These are phyloP conservation scores for Ganoderma resinaceum DNA, from an alignment of 1,284 basidiomycete species.

Conservation along the genomic window DNA sequence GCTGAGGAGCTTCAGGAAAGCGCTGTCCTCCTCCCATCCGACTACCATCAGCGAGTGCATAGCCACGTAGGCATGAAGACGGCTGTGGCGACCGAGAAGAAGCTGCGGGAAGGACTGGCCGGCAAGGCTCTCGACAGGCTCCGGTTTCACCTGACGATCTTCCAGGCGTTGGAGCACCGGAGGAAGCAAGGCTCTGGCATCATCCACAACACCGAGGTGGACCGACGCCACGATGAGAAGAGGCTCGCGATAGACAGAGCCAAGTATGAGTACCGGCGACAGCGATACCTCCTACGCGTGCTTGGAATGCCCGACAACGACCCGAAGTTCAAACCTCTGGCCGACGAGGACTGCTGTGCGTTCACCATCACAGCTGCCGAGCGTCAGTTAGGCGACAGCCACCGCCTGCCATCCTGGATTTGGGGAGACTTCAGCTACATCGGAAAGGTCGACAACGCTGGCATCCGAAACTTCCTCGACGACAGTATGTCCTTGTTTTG, in stretches of 20 bases:
- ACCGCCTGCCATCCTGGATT: constrained; percentile 17
- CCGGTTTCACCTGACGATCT: background rate
- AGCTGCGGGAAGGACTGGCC: background rate
- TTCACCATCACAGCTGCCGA: constrained; percentile 4
- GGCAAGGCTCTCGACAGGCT: background rate
- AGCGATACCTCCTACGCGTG: background rate
- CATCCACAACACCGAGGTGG: background rate
- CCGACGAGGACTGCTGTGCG: background rate
- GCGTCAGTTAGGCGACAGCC: constrained; percentile 8
- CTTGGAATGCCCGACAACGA: constrained; percentile 8
- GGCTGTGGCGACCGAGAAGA: background rate
- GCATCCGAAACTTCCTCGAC: background rate
- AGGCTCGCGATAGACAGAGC: background rate
- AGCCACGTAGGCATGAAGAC: background rate
- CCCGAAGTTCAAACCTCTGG: background rate
- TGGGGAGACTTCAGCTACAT: constrained; percentile 18
- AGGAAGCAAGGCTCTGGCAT: background rate
- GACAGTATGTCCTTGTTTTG: background rate
- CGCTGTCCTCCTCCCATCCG: background rate
- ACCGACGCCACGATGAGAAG: background rate
- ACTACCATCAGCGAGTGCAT: background rate
- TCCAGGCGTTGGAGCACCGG: background rate
- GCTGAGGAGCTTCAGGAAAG: background rate
- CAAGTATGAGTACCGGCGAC: background rate
- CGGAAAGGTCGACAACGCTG: background rate